Evolutionary conservation across 441 rosid genomes (phyloP).

Genomic region (Euphorbia corollata): DNA sequence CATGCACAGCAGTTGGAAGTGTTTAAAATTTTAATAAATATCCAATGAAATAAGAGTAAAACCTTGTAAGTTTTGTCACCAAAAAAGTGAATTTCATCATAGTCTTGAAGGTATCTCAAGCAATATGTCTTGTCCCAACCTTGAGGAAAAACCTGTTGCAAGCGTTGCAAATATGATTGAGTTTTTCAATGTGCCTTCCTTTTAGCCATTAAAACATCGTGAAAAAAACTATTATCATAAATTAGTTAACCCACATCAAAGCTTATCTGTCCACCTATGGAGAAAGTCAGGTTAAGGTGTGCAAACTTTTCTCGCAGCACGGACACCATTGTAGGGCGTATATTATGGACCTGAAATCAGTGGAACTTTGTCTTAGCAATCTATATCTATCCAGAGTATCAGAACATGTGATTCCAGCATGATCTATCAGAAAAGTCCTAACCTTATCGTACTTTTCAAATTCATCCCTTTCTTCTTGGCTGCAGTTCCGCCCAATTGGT

Average conservation of each 20-base stretch:
- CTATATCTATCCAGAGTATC: slow-evolving; percentile 3
- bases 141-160: slow-evolving; percentile 71
- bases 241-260: slow-evolving; percentile 59
- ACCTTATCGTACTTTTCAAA: slow-evolving; percentile 94
- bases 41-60: slow-evolving; percentile 7
- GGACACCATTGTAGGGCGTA: slow-evolving; percentile 78
- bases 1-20: neutral
- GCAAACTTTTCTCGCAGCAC: slow-evolving; percentile 76
- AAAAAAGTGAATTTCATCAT: slow-evolving; percentile 82
- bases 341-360: slow-evolving; percentile 64
- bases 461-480: slow-evolving; percentile 98
- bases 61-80: slow-evolving; percentile 99
- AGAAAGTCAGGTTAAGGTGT: slow-evolving; percentile 84
- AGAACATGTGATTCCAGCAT: slow-evolving; percentile 12
- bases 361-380: slow-evolving; percentile 13
- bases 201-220: neutral
- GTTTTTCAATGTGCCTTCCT: neutral
- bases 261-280: slow-evolving; percentile 96
- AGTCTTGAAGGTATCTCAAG: slow-evolving; percentile 72
- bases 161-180: slow-evolving; percentile 8
- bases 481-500: slow-evolving; percentile 97
- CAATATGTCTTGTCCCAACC: slow-evolving; percentile 99
- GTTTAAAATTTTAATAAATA: neutral
- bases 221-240: neutral
- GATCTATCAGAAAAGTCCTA: slow-evolving; percentile 15